Evolutionary conservation across 345 rosid species (phyloP).

Genomic region (Citrus mangshanensis): DNA sequence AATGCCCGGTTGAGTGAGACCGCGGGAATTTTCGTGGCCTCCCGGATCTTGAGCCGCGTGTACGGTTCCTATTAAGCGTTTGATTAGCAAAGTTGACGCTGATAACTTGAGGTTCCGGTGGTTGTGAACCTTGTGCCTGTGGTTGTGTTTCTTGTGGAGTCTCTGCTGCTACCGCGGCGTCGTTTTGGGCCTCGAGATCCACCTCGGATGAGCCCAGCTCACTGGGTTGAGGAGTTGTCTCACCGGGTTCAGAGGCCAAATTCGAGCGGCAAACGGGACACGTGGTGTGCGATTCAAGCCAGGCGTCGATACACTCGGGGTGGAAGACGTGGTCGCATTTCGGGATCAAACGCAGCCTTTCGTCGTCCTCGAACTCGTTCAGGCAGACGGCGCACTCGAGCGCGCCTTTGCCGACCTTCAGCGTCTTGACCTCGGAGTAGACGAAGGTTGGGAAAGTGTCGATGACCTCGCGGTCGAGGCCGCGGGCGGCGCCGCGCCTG

Average conservation of each 20-base stretch:
- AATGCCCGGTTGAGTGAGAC: constrained; percentile 94
- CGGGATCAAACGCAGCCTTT: constrained; percentile 90
- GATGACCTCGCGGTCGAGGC: constrained; percentile 52
- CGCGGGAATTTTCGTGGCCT: constrained; percentile 42
- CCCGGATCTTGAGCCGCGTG: constrained; percentile 47
- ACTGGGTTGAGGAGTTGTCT: constrained; percentile 8
- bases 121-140: neutral
- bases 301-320: constrained; percentile 80
- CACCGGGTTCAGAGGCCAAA: constrained; percentile 45
- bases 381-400: constrained; percentile 96
- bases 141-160: neutral
- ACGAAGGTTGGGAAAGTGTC: constrained; percentile 72
- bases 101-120: constrained; percentile 23
- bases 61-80: constrained; percentile 42
- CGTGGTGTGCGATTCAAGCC: constrained; percentile 82
- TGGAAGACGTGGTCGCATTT: constrained; percentile 94
- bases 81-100: neutral
- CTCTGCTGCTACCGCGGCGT: neutral
- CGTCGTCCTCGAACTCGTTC: constrained; percentile 84
- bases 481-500: constrained; percentile 47
- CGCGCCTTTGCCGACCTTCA: constrained; percentile 77
- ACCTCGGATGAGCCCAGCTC: constrained; percentile 6
- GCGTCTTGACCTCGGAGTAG: constrained; percentile 77
- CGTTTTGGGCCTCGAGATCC: constrained; percentile 39
- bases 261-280: constrained; percentile 95